Evolutionary conservation across 176 grass and related monocot species (phyloP), one percentile per base, ranked within the genome.

Genomic region (Calamus simplicifolius): DNA sequence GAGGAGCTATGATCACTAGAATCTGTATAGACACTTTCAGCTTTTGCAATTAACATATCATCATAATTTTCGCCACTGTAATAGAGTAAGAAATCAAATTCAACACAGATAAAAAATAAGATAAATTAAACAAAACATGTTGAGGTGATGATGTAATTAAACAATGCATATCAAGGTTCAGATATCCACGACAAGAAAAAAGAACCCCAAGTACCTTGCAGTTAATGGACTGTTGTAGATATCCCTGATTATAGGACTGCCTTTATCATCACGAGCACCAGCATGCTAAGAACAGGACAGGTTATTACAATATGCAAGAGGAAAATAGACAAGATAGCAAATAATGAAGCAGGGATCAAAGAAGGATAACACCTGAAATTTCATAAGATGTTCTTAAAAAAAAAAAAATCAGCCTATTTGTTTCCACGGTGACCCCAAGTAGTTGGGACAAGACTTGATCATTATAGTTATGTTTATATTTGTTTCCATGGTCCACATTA

Each of bases 221-320:
- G 94, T 93, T 70, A 98, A 85, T 53, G 88, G 84, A 73, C 85
- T 93, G 79, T 89, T 92, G 54, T 98, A 89, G 70, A 89, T 81
- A 85, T 98, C 88, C 75, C 76, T 79, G 53, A 85, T 84, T 31
- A 89, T 59, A 29, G 88, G 81, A 52, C 74, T 74, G 26, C 94
- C 85, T 67, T 89, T 76, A 68, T 89, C 88, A 83, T 98, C 79
- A 73, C 79, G 81, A 73, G 88, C 85, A 76, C 94, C 85, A 58
- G 94, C 73, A 77, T 85, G 94, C 85, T 90, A 31, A 72, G 14
- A 80, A 28, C 35, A 13, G 35, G 8, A 43, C 0, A 6, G 35
- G 10, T 43, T 43, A 43, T 43, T 43, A 43, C 35, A 75, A 63
- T 56, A 25, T 19, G 1, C n/a, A 56, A 57, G 27, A 18, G 30